A percentile compares a stretch with the other conserved stretches of the same genome.
Conservation (phyloP, 2,329 filamentous ascomycete species). For the Arthrobotrys iridis region DNA sequence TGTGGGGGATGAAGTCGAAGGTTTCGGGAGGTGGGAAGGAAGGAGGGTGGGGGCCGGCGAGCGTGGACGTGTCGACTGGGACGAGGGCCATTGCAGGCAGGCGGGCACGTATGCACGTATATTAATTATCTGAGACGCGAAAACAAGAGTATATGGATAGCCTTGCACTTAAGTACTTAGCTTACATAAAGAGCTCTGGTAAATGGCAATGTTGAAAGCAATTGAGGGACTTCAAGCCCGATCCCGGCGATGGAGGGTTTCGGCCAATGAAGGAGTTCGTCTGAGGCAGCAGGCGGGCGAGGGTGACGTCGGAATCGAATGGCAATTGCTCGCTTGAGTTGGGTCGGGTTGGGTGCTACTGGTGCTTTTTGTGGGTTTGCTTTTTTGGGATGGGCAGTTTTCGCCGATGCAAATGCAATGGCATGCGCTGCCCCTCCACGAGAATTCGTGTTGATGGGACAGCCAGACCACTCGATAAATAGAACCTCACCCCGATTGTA, state of each 20-base stretch:
- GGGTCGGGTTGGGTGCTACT: too few relatives aligned
- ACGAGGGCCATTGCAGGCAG: constrained; percentile 58
- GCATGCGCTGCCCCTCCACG: constrained; percentile 10
- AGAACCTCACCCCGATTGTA: neutral
- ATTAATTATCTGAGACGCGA: too few relatives aligned
- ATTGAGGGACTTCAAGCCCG: neutral
- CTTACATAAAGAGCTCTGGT: constrained; percentile 5
- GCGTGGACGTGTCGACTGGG: constrained; percentile 56
- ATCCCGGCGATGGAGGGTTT: constrained; percentile 28
- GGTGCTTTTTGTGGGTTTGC: constrained; percentile 31
- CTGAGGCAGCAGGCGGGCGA: constrained; percentile 2
- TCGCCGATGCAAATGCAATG: constrained; percentile 26
- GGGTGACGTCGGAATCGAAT: neutral
- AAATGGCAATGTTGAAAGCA: neutral
- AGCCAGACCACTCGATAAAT: neutral
- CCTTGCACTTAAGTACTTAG: too few relatives aligned
- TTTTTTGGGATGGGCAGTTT: constrained; percentile 27
- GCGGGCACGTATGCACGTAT: too few relatives aligned
- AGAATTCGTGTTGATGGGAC: neutral
- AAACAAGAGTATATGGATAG: too few relatives aligned
- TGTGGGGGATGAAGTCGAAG: constrained; percentile 59
- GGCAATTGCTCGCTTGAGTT: constrained; percentile 29
- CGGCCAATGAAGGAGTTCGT: constrained; percentile 3
- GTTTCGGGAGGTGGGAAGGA: constrained; percentile 60
- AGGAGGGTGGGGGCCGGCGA: constrained; percentile 57